These are phyloP conservation scores for Sugiyamaella paludigena DNA, from an alignment of 1,139 yeast species.

Conservation along the genomic window DNA sequence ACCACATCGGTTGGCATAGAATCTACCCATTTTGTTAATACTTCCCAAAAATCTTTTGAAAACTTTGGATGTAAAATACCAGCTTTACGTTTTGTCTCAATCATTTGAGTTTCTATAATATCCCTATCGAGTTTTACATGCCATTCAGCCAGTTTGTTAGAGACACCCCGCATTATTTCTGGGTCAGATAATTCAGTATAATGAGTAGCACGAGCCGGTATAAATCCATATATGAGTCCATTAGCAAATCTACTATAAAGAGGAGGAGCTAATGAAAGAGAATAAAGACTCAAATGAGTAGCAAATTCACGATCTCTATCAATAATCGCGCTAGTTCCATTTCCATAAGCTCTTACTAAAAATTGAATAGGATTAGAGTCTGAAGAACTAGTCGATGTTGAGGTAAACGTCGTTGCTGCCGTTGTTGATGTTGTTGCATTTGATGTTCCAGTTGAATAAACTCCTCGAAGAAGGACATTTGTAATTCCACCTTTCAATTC, in stretches of 20 bases:
- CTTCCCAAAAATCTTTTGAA: slow-evolving; percentile 53
- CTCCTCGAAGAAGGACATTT: slow-evolving; percentile 62
- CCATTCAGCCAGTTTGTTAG: slow-evolving; percentile 72
- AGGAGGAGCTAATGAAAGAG: slow-evolving; percentile 65
- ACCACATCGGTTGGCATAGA: slow-evolving; percentile 48
- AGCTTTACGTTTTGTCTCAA: slow-evolving; percentile 12
- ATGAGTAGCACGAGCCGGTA: slow-evolving; percentile 63
- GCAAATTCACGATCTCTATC: slow-evolving; percentile 76
- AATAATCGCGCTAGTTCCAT: slow-evolving; percentile 69
- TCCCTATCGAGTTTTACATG: slow-evolving; percentile 49
- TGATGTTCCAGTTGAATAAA: slow-evolving; percentile 24
- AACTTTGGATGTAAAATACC: slow-evolving; percentile 10
- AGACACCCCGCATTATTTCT: slow-evolving; percentile 54
- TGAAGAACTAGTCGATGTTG: too few species aligned
- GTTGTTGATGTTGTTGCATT: too few species aligned
- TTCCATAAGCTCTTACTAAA: slow-evolving; percentile 71
- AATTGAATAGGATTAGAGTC: slow-evolving; percentile 38
- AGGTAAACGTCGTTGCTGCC: too few species aligned
- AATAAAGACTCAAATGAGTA: slow-evolving; percentile 62
- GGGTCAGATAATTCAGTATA: slow-evolving; percentile 53
- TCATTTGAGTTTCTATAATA: slow-evolving; percentile 48
- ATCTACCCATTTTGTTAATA: slow-evolving; percentile 60
- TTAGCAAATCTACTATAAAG: slow-evolving; percentile 68
- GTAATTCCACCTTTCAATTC: slow-evolving; percentile 77
- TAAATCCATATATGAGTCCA: slow-evolving; percentile 70